Base-by-base conservation (phyloP, 2,329 filamentous ascomycete species). In the Colletotrichum phormii region DNA sequence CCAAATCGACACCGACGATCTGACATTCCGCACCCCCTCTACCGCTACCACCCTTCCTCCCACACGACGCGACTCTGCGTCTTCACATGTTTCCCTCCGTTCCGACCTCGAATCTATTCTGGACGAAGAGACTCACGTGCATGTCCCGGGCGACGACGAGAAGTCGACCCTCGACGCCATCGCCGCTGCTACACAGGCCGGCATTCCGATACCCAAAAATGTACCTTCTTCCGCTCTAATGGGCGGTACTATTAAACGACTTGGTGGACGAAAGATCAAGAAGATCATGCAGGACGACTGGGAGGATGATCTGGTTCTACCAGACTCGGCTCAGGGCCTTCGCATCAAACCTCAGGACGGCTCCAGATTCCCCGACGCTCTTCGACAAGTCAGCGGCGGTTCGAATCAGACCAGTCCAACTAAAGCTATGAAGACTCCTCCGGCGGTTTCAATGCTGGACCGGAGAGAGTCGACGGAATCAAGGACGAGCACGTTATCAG, bases 201-300 rank as follows among this genome's bases (percentile, higher is more conserved):
- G 97, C 76, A 98, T 99, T 75, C 96, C 97, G 7, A 90, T 98
- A 68, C 97, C 97, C 33, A 87, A 90, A 64, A 95, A 95, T 80
- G 91, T 98, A 37, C 95, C 96, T 1, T 91, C 94, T 35, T 98
- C 96, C 24, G 97, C 97, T 35, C 86, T 99, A 54, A 90, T 97
- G 81, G 96, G 96, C 65, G 97, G 97, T 64, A 96, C 95, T 11
- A 98, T 98, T 80, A 97, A 97, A 84, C 89, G 95, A 77, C 87
- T 98, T 42, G 95, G 95, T 62, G 91, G 91, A 72, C 89, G 90
- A 76, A 95, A 92, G 78, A 87, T 93, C 24, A 92, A 91, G 78
- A 93, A 90, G 78, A 90, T 92, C 53, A 90, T 94, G 72, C 91
- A 94, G 75, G 93, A 95, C 77, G 94, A 96, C 80, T 96, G 94